phyloP scores from a whole-genome alignment of 495 filamentous ascomycete species.

The Cudoniella acicularis region DNA sequence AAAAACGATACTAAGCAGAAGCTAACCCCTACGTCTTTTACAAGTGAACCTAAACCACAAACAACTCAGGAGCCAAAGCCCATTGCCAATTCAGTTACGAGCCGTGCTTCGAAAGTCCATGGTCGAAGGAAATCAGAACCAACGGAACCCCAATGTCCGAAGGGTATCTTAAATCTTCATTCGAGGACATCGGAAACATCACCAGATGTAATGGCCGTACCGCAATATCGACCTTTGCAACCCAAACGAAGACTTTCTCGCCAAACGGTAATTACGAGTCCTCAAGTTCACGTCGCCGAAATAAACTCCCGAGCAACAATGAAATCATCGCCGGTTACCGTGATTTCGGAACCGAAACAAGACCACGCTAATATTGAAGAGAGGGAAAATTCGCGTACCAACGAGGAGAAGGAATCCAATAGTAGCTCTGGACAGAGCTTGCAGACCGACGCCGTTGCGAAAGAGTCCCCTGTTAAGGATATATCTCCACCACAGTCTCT shows the following conservation, averaged over 20 bases:
- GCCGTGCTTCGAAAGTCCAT: not conserved
- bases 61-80: not conserved
- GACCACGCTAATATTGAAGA: not conserved
- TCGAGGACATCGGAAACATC: conserved; percentile 13
- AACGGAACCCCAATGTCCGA: conserved; percentile 24
- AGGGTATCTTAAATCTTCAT: conserved; percentile 23
- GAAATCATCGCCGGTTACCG: not conserved
- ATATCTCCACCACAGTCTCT: conserved; percentile 16
- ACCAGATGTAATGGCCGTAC: conserved; percentile 8
- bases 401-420: not conserved
- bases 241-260: conserved; percentile 12
- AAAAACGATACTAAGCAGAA: not conserved
- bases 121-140: conserved; percentile 4
- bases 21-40: not conserved
- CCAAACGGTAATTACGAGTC: conserved; percentile 14
- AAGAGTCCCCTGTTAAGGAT: not conserved
- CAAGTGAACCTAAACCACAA: not conserved
- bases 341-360: not conserved
- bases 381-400: not conserved
- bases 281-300: conserved; percentile 5
- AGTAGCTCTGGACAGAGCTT: not conserved
- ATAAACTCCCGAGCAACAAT: not conserved
- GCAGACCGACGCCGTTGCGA: not conserved
- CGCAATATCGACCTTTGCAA: not conserved
- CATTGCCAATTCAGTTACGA: not conserved